Evolutionary conservation across 2,329 filamentous ascomycete species (phyloP), one percentile per base, ranked within the genome.

Genomic region (Acrocalymma vagum): DNA sequence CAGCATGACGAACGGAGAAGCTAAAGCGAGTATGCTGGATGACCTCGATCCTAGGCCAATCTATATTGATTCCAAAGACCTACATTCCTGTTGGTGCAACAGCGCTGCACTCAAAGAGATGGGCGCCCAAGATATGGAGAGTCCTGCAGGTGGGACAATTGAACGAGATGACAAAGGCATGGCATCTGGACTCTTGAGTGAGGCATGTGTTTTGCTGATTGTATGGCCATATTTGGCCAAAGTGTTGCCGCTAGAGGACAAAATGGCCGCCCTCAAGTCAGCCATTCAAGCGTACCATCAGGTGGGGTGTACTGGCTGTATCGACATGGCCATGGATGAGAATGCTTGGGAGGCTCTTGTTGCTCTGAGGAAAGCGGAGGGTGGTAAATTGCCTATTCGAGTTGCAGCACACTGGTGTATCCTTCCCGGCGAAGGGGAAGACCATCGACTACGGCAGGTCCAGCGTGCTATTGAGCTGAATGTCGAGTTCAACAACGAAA

Each of bases 251-350:
- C 67, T 78, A 45, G 71, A 74, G 13, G 78, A 81, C 48, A 76
- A 80, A 37, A 60, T 73, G 9, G 67, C 63, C 3, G 74, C 78
- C 2, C 59, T 83, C 17, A 60, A 58, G 29, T 71, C 69, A 1
- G 80, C 78, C 0, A 70, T 82, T 17, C 49, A 65, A 1, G 74
- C 75, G 8, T 82, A 81, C 50, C 74, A 73, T 43, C 65, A 69
- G 2, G 71, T 71, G 1, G 80, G 80, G 3, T 81, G 79, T 52
- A 82, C 80, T 2, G 78, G 79, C 2, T 60, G 79, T 26, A 68
- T 82, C 8, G 80, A 83, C 44, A 82, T 83, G 79, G 79, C 79
- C 3, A 80, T 83, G 78, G 78, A 83, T 50, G 77, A 81, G 38
- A 77, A 75, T 29, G 71, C 68, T 4, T 81, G 78, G 77, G 76